Percentiles rank a stretch among this genome's conserved stretches.
Conservation (phyloP, 2,329 filamentous ascomycete genomes). For the Boeremia lycopersici region DNA sequence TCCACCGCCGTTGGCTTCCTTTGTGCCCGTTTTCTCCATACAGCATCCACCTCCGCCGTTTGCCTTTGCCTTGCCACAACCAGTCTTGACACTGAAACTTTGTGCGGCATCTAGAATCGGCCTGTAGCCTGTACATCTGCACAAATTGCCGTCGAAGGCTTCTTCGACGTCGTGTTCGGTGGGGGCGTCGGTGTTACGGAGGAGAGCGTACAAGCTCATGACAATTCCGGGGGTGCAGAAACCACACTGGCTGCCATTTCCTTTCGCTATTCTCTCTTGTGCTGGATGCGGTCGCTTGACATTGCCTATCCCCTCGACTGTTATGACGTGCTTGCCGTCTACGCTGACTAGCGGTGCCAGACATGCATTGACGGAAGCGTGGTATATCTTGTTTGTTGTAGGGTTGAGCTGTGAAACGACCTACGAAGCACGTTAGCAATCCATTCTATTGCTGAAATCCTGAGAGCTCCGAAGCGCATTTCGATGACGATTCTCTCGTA, state of each 20-base stretch:
- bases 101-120: conserved; percentile 94
- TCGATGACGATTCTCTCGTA: not conserved
- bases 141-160: conserved; percentile 95
- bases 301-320: conserved; percentile 92
- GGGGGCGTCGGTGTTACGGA: conserved; percentile 81
- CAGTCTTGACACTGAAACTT: conserved; percentile 72
- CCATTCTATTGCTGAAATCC: too few species aligned
- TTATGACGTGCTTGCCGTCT: conserved; percentile 98
- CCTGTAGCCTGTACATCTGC: conserved; percentile 92
- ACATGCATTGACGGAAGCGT: conserved; percentile 96
- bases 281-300: conserved; percentile 84
- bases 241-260: conserved; percentile 90
- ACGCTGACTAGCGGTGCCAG: conserved; percentile 89
- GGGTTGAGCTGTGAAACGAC: conserved; percentile 92
- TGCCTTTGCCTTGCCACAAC: conserved; percentile 60
- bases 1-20: conserved; percentile 44
- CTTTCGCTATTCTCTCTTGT: conserved; percentile 88
- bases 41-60: conserved; percentile 74
- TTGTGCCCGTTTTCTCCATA: conserved; percentile 60
- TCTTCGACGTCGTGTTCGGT: conserved; percentile 87
- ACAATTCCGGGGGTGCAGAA: conserved; percentile 98
- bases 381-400: conserved; percentile 89
- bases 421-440: conserved; percentile 38
- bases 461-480: not conserved
- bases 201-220: conserved; percentile 92